A percentile compares a stretch with the other conserved stretches of the same genome.
Conservation (phyloP, 257 asterid genomes). For the Solanum habrochaites region DNA sequence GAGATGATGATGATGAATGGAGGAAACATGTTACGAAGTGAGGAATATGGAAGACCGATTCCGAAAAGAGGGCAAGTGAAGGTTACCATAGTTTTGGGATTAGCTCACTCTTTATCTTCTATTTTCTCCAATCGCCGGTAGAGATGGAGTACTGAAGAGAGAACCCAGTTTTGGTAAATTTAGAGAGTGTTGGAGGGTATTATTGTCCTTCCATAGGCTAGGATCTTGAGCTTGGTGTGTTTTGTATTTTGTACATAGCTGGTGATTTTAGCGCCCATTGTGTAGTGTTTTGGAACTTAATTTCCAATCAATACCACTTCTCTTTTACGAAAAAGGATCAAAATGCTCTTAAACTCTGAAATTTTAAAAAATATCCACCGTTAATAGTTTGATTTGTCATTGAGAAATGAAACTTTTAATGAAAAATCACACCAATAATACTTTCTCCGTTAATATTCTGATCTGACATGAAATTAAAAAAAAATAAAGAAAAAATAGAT, state of each 20-base stretch:
- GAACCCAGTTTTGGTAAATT: not conserved
- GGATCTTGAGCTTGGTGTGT: not conserved
- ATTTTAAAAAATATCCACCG: no score
- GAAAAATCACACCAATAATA: not conserved
- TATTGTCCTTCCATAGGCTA: not conserved
- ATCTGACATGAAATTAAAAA: no score
- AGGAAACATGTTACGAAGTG: constrained; percentile 18
- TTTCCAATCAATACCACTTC: not conserved
- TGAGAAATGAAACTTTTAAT: not conserved
- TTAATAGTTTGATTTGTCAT: no score
- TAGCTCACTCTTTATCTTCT: constrained; percentile 46
- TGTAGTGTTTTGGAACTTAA: not conserved
- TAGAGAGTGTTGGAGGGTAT: not conserved
- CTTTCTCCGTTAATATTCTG: no score
- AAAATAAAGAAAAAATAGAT: no score
- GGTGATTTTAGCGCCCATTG: not conserved
- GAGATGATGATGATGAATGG: constrained; percentile 25
- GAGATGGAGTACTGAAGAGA: not conserved
- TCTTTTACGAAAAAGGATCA: no score
- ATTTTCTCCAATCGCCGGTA: constrained; percentile 15
- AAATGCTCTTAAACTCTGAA: no score
- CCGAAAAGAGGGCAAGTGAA: constrained; percentile 72
- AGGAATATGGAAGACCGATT: constrained; percentile 34
- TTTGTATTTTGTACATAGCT: not conserved
- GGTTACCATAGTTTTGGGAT: constrained; percentile 42